Conservation (phyloP, 495 filamentous ascomycete species). For the Aspergillus nanangensis region DNA sequence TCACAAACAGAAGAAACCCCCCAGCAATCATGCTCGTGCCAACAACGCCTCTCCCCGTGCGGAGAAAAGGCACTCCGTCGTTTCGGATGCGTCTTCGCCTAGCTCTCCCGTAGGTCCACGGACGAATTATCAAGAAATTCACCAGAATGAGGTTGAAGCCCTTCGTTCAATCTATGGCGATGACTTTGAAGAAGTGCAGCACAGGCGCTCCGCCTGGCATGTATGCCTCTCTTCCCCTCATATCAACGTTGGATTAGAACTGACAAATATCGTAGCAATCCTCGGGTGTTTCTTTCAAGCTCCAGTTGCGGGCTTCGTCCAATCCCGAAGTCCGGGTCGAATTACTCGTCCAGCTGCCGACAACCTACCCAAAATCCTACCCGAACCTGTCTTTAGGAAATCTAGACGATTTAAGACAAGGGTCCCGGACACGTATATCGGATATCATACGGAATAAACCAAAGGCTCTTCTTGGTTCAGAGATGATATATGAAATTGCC, state of each 20-base stretch:
- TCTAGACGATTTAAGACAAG: conserved; percentile 58
- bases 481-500: conserved; percentile 89
- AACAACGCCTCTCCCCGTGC: conserved; percentile 25
- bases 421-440: conserved; percentile 61
- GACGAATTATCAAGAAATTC: conserved; percentile 77
- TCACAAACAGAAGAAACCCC: conserved; percentile 47
- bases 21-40: conserved; percentile 25
- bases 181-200: conserved; percentile 73
- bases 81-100: conserved; percentile 23
- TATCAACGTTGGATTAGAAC: conserved; percentile 1
- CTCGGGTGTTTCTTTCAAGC: conserved; percentile 71
- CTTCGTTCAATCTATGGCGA: conserved; percentile 89
- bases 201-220: conserved; percentile 80
- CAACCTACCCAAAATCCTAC: conserved; percentile 87
- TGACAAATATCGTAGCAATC: conserved; percentile 60
- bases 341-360: conserved; percentile 69
- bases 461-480: conserved; percentile 66
- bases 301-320: conserved; percentile 66
- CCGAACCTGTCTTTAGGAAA: conserved; percentile 68
- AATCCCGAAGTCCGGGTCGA: conserved; percentile 62
- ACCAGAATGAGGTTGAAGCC: conserved; percentile 83
- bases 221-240: conserved; percentile 36
- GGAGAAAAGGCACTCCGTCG: conserved; percentile 29
- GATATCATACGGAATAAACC: conserved; percentile 66
- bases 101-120: conserved; percentile 24